Conservation (phyloP, 768 basidiomycete species). For the button mushroom (Agaricus bisporus) region DNA sequence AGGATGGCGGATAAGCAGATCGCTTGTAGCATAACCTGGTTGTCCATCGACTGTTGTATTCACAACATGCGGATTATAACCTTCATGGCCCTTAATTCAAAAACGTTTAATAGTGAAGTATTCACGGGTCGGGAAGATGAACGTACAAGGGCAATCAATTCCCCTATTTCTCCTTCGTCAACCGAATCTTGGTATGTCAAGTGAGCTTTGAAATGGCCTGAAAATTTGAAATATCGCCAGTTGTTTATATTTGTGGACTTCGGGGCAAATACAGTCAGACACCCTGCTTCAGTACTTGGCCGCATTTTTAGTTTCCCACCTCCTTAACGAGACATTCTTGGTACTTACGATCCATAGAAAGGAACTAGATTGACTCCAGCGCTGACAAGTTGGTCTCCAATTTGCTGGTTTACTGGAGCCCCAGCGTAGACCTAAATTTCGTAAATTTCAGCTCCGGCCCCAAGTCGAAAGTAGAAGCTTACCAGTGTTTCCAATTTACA, state of each 20-base stretch:
- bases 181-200: neutral
- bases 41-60: constrained; percentile 26
- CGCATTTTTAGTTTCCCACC: neutral
- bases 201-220: neutral
- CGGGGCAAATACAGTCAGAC: neutral
- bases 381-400: constrained; percentile 14
- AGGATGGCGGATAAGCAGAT: constrained; percentile 35
- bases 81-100: too few relatives aligned
- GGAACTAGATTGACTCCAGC: constrained; percentile 18
- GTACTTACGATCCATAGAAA: constrained; percentile 30
- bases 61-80: constrained; percentile 14
- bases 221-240: neutral
- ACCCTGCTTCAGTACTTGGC: neutral
- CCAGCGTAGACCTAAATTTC: constrained; percentile 16
- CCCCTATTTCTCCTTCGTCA: neutral
- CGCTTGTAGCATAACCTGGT: constrained; percentile 29
- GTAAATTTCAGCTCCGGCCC: neutral
- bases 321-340: neutral
- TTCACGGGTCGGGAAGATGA: neutral
- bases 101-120: too few relatives aligned
- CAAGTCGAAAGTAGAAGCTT: neutral
- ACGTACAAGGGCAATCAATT: neutral
- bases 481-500: constrained; percentile 15
- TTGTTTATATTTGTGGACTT: neutral
- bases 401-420: constrained; percentile 18